Evolutionary conservation across 495 filamentous ascomycete genomes (phyloP).

Genomic region (Umbilicaria muhlenbergii): DNA sequence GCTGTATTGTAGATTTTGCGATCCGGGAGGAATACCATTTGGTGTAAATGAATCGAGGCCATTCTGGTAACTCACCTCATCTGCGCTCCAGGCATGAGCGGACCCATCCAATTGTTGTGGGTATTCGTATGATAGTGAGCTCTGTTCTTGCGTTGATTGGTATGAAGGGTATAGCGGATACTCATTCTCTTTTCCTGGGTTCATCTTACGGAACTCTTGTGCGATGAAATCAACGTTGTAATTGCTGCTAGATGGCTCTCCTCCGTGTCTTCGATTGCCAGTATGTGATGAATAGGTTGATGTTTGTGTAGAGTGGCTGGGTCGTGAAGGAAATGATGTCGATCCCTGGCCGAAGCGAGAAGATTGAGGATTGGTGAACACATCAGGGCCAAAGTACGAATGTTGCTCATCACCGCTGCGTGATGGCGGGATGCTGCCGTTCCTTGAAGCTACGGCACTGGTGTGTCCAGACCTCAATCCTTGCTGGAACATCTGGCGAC

Average conservation of each 20-base stretch:
- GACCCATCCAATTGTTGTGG: background rate
- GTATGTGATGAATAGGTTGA: constrained; percentile 1
- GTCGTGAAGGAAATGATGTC: background rate
- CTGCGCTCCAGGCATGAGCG: background rate
- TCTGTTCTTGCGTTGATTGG: background rate
- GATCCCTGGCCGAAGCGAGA: constrained; percentile 1
- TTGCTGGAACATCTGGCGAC: constrained; percentile 5
- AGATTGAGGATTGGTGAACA: constrained; percentile 1
- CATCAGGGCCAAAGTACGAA: constrained; percentile 5
- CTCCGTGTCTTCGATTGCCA: background rate
- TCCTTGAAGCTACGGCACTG: constrained; percentile 20
- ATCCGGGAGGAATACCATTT: background rate
- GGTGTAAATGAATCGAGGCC: background rate
- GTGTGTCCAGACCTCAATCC: constrained; percentile 9
- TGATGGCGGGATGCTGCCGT: constrained; percentile 25
- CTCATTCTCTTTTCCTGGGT: constrained; percentile 6
- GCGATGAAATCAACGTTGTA: constrained; percentile 5
- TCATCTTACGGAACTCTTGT: constrained; percentile 9
- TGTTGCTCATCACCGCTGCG: constrained; percentile 18
- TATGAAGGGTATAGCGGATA: constrained; percentile 2
- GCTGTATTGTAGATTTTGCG: background rate
- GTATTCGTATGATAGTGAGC: background rate
- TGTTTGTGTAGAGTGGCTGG: constrained; percentile 8
- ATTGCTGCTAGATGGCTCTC: too few species aligned
- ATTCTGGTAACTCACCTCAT: background rate